phyloP scores from a whole-genome alignment of 345 rosid genomes.

The Eucalyptus cladocalyx region DNA sequence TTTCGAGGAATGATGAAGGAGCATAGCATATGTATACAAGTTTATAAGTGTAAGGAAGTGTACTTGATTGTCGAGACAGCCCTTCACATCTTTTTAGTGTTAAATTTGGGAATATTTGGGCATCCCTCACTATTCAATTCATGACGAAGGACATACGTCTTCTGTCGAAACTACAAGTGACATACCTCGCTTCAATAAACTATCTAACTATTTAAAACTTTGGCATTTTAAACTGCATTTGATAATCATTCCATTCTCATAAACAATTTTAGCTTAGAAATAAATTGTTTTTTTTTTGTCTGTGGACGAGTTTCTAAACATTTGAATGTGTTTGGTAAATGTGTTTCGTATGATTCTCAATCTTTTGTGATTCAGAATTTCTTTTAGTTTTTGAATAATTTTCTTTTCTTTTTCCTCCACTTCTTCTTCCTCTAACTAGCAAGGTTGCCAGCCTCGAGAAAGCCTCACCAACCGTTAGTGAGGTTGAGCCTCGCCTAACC shows the following conservation, averaged over 20 bases:
- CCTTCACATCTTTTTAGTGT: not conserved
- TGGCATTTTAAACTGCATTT: not conserved
- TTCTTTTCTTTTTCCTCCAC: no score
- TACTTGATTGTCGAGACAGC: not conserved
- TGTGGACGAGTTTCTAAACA: fast-evolving
- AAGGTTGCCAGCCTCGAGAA: no score
- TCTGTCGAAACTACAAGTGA: not conserved
- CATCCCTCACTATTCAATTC: not conserved
- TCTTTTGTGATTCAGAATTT: fast-evolving
- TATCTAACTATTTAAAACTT: not conserved
- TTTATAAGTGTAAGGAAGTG: not conserved
- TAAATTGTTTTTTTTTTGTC: no score
- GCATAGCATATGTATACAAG: not conserved
- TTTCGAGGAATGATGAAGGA: not conserved
- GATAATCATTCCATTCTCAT: no score
- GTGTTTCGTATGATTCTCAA: no score
- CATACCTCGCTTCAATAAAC: not conserved
- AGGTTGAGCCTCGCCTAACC: no score
- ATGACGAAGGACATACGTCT: not conserved
- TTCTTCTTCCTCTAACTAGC: no score
- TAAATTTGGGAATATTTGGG: not conserved
- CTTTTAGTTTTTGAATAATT: no score
- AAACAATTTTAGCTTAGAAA: no score
- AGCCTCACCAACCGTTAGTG: no score
- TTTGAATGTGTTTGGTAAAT: no score